Base-by-base conservation (phyloP, 768 basidiomycete genomes). In the Boletus rex-veris region DNA sequence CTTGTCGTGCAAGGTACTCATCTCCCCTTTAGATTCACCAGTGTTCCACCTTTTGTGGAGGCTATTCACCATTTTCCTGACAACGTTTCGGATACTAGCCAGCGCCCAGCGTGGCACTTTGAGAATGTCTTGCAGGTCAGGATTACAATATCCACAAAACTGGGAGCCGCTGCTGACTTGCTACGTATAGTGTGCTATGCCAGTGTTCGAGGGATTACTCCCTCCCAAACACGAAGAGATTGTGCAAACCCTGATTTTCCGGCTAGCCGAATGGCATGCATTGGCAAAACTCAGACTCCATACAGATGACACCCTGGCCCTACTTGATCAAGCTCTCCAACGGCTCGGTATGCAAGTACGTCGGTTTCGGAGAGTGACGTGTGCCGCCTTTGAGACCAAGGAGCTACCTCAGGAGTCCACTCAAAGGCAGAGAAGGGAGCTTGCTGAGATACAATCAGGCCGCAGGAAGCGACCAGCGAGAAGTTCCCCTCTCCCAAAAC, bases 201-300 rank as follows among this genome's bases (percentile, higher is more conserved):
- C 76, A 0, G 71, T 62, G 0, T 75, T 77, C 31, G 72, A 77
- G 5, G 73, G 69, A 3, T 64, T 79, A 0, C 60, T 77, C 0
- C 65, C 63, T 2, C 50, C 61, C 7, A 48, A 33, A 0, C 59
- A 73, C 28, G 54, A 73, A 1, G 6, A 12, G 2, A 50, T 58
- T 4, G 45, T 72, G 0, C 24, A 24, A 24, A 50, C 57, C 3
- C 53, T 76, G 1, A 42, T 74, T 0, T 53, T 47, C 11, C 12
- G 39, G 1, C 33, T 47, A 0, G 39, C 52, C 9, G 40, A 53
- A 36, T 53, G 52, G 45, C 52, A 53, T 26, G 19, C 45, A 0
- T 11, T 53, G 5, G 52, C 52, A 3, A 53, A 53, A 30, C 40
- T 53, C 0, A 14, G 45, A 4, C 19, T 53, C 3, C 52, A 53